Evolutionary conservation across 305 asterid genomes (phyloP), one percentile per base, ranked within the genome.

Genomic region (Fraxinus platypoda): DNA sequence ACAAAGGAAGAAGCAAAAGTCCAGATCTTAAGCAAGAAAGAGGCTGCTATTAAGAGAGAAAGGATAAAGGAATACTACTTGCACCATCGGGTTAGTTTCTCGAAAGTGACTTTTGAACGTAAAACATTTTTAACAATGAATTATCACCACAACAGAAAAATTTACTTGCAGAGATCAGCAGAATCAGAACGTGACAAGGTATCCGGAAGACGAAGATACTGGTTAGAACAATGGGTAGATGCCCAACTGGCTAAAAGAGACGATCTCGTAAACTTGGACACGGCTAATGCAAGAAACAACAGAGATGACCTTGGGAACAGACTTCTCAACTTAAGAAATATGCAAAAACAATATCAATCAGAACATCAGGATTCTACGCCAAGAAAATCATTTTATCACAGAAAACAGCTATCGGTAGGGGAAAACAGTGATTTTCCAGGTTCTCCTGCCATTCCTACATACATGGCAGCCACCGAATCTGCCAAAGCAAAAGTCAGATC

Each of bases 141-240:
- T 78, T 80, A 1, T 79, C 78, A 54, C 59, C 23, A 31, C 71
- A 41, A 70, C 73, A 33, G 23, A 41, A n/a, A 15, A 41, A 46
- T 3, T 46, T 76, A 82, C 77, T 77, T 88, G 68, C 97, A 95
- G 99, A 91, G 92, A 79, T 95, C 97, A n/a, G 90, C 97, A 78
- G 98, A 95, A 79, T 89, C 97, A 43, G 99, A 95, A 62, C 90
- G 93, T 2, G 91, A 87, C 84, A 90, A 84, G 85, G 87, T 75
- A 52, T 83, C 82, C 21, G 91, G 88, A 64, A 94, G 91, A 76
- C 91, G 92, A 79, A 85, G 92, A 85, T 92, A 93, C 78, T 95
- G 99, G 99, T 85, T 95, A 88, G 97, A 94, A 71, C 94, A 94
- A 86, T 95, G 99, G 99, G 97, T 95, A 70, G 98, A 95, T 46